A percentile compares a stretch with the other conserved stretches of the same genome.
These are phyloP conservation scores for Neurospora sp. DNA, from an alignment of 495 filamentous ascomycete species.

Conservation along the genomic window DNA sequence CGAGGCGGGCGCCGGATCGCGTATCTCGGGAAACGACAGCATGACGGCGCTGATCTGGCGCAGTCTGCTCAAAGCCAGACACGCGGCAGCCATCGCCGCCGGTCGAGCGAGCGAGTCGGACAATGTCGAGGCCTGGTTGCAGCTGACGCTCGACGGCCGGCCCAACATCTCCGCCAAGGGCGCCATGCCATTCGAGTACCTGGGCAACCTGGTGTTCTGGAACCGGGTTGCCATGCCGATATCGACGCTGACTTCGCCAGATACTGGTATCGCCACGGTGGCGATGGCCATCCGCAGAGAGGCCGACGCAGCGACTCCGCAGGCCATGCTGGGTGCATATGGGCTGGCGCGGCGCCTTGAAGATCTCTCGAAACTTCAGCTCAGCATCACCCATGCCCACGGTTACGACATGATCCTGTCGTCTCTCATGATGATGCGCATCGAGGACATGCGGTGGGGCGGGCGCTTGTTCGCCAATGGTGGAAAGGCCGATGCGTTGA, in stretches of 20 bases:
- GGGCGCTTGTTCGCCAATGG: constrained; percentile 6
- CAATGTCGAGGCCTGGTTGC: not conserved
- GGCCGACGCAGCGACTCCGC: not conserved
- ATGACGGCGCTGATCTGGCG: constrained; percentile 9
- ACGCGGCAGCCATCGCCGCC: not conserved
- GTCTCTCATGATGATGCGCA: constrained; percentile 8
- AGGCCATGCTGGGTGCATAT: constrained; percentile 4
- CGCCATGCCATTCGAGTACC: constrained; percentile 4
- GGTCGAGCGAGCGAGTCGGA: not conserved
- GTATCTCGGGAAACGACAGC: constrained; percentile 7
- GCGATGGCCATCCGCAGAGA: constrained; percentile 1
- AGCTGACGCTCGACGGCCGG: constrained; percentile 4
- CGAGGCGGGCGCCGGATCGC: not conserved
- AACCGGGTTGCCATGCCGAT: not conserved
- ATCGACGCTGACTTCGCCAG: not conserved
- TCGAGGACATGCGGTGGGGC: constrained; percentile 6
- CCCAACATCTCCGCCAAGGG: constrained; percentile 1
- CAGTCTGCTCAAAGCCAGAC: constrained; percentile 3
- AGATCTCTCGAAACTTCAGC: not conserved
- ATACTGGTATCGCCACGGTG: not conserved
- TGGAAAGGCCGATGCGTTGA: constrained; percentile 1
- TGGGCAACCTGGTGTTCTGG: constrained; percentile 8
- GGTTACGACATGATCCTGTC: constrained; percentile 5
- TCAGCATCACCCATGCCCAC: not conserved
- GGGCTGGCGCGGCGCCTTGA: not conserved